Conservation (phyloP, 1,284 basidiomycete genomes). For the Cutaneotrichosporon spelunceum region DNA sequence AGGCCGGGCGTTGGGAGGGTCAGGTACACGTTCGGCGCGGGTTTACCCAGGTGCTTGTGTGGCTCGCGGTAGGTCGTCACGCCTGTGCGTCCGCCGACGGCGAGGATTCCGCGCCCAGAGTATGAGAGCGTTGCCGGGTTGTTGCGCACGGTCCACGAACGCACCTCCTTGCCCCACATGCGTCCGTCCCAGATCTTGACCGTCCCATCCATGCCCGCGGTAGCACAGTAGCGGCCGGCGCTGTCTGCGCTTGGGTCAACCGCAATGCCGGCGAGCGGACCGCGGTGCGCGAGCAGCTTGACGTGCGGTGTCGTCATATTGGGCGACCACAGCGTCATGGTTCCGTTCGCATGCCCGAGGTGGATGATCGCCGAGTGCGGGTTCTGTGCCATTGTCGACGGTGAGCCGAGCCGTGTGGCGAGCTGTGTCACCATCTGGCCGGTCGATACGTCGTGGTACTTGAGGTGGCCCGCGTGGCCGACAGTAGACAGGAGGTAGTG, state of each 20-base stretch:
- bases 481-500: slow-evolving; percentile 90
- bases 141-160: slow-evolving; percentile 70
- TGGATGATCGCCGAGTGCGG: slow-evolving; percentile 86
- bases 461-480: slow-evolving; percentile 82
- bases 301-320: slow-evolving; percentile 88
- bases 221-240: slow-evolving; percentile 86
- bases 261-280: slow-evolving; percentile 75
- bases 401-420: slow-evolving; percentile 84
- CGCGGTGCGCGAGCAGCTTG: slow-evolving; percentile 84
- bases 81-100: slow-evolving; percentile 72
- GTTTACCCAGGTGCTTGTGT: slow-evolving; percentile 7
- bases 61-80: slow-evolving; percentile 65
- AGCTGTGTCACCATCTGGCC: slow-evolving; percentile 83
- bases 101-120: slow-evolving; percentile 72
- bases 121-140: slow-evolving; percentile 53
- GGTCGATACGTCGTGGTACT: slow-evolving; percentile 96
- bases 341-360: slow-evolving; percentile 81
- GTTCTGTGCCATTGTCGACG: slow-evolving; percentile 86
- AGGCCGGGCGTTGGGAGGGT: slow-evolving; percentile 62
- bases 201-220: slow-evolving; percentile 77
- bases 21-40: slow-evolving; percentile 61
- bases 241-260: slow-evolving; percentile 69
- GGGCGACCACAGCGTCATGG: slow-evolving; percentile 91
- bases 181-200: slow-evolving; percentile 95
- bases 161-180: slow-evolving; percentile 84